Conservation (phyloP, 2,329 filamentous ascomycete genomes). For the Fusarium sp. region DNA sequence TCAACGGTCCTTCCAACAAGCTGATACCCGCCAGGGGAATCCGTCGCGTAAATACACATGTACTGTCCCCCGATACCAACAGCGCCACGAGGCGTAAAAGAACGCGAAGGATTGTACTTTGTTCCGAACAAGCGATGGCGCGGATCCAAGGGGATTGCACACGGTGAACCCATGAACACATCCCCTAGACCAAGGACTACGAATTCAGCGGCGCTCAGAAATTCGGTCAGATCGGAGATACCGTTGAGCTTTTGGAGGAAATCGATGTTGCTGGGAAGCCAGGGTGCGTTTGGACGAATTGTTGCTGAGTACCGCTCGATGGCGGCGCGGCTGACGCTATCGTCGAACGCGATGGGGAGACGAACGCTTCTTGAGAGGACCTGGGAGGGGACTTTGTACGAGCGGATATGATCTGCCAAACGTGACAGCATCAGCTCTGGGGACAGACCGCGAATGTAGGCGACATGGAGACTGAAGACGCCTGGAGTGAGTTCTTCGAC, state of each 20-base stretch:
- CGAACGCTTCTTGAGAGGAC: slow-evolving; percentile 49
- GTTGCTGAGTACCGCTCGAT: slow-evolving; percentile 71
- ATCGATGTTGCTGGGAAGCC: slow-evolving; percentile 70
- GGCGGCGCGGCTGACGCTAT: slow-evolving; percentile 59
- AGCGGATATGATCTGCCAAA: slow-evolving; percentile 40
- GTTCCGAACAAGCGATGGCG: slow-evolving; percentile 52
- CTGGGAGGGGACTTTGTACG: slow-evolving; percentile 34
- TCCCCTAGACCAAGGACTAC: slow-evolving; percentile 54
- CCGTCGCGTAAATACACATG: slow-evolving; percentile 55
- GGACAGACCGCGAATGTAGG: slow-evolving; percentile 39
- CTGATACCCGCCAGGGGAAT: slow-evolving; percentile 54
- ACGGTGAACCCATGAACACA: slow-evolving; percentile 55
- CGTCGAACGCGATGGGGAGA: slow-evolving; percentile 55
- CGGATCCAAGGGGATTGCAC: slow-evolving; percentile 51
- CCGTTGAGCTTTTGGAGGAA: slow-evolving; percentile 59
- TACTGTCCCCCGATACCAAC: slow-evolving; percentile 54
- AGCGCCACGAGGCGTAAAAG: slow-evolving; percentile 51
- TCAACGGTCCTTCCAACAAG: slow-evolving; percentile 51
- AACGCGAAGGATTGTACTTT: slow-evolving; percentile 54
- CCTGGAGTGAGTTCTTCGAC: slow-evolving; percentile 51
- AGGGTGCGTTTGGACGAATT: slow-evolving; percentile 69
- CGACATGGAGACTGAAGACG: slow-evolving; percentile 51
- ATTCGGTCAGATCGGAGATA: slow-evolving; percentile 43
- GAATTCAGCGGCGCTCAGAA: slow-evolving; percentile 50
- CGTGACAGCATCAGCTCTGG: slow-evolving; percentile 37